phyloP scores from a whole-genome alignment of 306 rosid species.

The Abrus precatorius region DNA sequence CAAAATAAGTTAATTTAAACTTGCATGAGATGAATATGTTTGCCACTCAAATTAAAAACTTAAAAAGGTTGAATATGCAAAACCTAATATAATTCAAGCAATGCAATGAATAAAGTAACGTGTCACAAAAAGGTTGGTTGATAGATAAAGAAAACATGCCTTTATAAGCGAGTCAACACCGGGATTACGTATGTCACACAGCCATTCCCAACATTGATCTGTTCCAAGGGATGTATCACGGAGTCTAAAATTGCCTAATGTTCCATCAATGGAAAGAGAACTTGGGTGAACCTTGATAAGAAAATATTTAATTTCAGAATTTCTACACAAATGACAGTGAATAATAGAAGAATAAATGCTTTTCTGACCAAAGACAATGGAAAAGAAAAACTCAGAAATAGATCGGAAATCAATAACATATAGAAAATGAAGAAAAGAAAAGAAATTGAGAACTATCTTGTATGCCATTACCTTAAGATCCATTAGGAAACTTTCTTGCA shows the following conservation, averaged over 20 bases:
- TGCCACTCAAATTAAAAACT: constrained; percentile 1
- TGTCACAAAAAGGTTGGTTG: constrained; percentile 26
- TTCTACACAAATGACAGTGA: constrained; percentile 12
- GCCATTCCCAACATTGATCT: constrained; percentile 93
- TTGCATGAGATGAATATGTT: not conserved
- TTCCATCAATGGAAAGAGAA: constrained; percentile 92
- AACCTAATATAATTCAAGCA: not conserved
- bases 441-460: constrained; percentile 18
- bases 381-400: constrained; percentile 11
- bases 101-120: no score
- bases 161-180: constrained; percentile 93
- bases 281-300: constrained; percentile 84
- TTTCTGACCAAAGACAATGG: constrained; percentile 8
- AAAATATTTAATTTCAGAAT: constrained; percentile 47
- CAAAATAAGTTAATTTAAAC: constrained; percentile 1
- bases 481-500: constrained; percentile 87
- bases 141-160: constrained; percentile 53
- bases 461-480: constrained; percentile 79
- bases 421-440: constrained; percentile 16
- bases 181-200: constrained; percentile 96
- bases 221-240: constrained; percentile 82
- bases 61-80: not conserved
- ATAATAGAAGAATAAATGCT: not conserved
- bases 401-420: constrained; percentile 11
- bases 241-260: constrained; percentile 90